These are phyloP conservation scores for Westerdykella aurantiaca DNA, from an alignment of 2,329 filamentous ascomycete genomes.

Conservation along the genomic window DNA sequence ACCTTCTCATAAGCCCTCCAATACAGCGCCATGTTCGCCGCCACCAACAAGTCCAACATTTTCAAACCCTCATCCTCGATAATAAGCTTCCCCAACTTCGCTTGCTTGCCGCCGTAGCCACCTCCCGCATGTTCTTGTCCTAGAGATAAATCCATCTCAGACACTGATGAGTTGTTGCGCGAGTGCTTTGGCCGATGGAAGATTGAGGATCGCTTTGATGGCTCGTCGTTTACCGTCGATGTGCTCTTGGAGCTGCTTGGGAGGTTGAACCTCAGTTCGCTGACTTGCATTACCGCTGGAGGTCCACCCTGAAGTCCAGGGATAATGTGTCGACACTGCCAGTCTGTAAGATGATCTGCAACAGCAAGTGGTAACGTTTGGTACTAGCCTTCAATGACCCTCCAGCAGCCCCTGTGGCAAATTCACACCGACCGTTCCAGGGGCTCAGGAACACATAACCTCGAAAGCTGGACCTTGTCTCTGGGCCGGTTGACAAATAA, in stretches of 20 bases:
- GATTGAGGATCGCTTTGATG: conserved; percentile 31
- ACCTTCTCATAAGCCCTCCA: conserved; percentile 75
- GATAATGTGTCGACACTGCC: conserved; percentile 62
- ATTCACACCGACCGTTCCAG: conserved; percentile 84
- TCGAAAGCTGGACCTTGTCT: conserved; percentile 49
- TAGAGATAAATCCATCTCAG: conserved; percentile 61
- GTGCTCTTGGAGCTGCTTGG: conserved; percentile 48
- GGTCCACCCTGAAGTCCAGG: conserved; percentile 39
- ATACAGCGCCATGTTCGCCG: conserved; percentile 88
- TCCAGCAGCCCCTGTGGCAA: conserved; percentile 70
- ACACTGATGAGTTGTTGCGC: conserved; percentile 25
- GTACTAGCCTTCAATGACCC: conserved; percentile 54
- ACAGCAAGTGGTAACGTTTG: too few relatives aligned
- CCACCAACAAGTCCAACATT: conserved; percentile 90
- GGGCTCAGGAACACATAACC: conserved; percentile 74
- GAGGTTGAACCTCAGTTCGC: conserved; percentile 86
- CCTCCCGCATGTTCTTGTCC: conserved; percentile 81
- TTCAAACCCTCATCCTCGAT: conserved; percentile 84
- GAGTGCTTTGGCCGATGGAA: conserved; percentile 27
- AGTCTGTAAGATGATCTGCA: too few relatives aligned
- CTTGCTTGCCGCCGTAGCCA: conserved; percentile 75
- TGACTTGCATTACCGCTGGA: conserved; percentile 51
- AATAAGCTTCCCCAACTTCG: conserved; percentile 90
- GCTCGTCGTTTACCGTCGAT: conserved; percentile 28
- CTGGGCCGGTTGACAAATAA: conserved; percentile 34